A percentile compares a stretch with the other conserved stretches of the same genome.
These are phyloP conservation scores for Mycena leptocephala DNA, from an alignment of 768 basidiomycete species.

Conservation along the genomic window DNA sequence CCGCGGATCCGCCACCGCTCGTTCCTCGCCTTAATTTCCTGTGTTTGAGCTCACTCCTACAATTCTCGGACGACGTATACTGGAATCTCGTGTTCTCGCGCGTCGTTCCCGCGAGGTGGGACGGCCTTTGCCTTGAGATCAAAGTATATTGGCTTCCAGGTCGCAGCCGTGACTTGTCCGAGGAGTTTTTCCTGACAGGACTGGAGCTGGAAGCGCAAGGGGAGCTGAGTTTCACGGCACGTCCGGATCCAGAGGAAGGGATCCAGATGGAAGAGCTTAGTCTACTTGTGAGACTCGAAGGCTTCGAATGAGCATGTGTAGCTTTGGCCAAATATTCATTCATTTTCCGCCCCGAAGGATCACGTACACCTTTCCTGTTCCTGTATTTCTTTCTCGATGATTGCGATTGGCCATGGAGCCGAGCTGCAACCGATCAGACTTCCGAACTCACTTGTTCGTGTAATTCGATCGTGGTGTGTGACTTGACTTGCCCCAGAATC, in stretches of 20 bases:
- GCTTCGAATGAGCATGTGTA: no score
- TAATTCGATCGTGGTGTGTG: no score
- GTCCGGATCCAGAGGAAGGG: not conserved
- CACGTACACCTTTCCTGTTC: no score
- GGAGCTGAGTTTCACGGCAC: not conserved
- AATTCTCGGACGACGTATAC: constrained; percentile 5
- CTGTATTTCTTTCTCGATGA: no score
- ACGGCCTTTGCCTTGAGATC: not conserved
- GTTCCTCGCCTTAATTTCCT: constrained; percentile 17
- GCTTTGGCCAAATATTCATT: no score
- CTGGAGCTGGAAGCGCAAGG: not conserved
- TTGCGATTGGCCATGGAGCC: no score
- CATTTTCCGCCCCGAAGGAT: no score
- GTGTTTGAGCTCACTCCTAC: not conserved
- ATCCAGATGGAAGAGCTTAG: not conserved
- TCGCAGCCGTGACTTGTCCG: not conserved
- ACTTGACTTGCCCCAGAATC: no score
- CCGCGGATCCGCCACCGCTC: not conserved
- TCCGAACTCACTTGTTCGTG: no score
- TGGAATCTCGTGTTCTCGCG: constrained; percentile 3
- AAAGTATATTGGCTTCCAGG: constrained; percentile 11
- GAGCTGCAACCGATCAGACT: no score
- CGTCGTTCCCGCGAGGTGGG: not conserved
- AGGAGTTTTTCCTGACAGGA: not conserved
- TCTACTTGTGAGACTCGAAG: no score